Evolutionary conservation across 352 stramenopile genomes (phyloP), one percentile per base, ranked within the genome.

Genomic region (Phytophthora citrophthora): DNA sequence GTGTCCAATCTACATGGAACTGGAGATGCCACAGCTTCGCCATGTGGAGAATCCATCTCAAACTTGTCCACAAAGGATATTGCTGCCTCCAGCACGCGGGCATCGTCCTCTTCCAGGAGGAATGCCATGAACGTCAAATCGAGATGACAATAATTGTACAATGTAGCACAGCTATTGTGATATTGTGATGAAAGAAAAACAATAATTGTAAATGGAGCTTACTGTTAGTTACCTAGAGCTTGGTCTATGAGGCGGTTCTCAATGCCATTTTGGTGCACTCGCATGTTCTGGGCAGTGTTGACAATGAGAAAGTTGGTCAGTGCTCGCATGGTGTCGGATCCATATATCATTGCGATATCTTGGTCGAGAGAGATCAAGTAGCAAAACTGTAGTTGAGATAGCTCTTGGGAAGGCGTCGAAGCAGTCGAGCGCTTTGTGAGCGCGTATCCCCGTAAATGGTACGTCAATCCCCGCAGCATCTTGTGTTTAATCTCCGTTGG

Each of bases 401-500:
- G 63, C 18, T 82, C 67, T n/a, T 61, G 47, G 15, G 4, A 39
- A 15, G 57, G 53, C 7, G 67, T 64, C 23, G 73, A 79, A 11
- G 49, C 50, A 2, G 52, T 7, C 6, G 74, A 68, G 26, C 58
- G 75, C 58, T 80, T 76, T 11, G 86, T 68, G 32, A 90, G 51
- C 26, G 86, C 77, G 61, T 88, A 88, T 6, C 81, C 81, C 36
- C 76, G 70, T 24, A 88, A 66, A 6, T 73, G 60, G 47, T 88
- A 89, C 15, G 62, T 60, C 39, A 76, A 39, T 12, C 68, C 68
- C 8, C 31, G 55, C 2, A 76, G 45, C 15, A 71, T 74, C 48
- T 86, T 74, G 43, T 78, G 57, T 23, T 70, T 73, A 70, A 90
- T 87, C 61, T 81, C 76, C n/a, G 77, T 58, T 26, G 81, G 77